Conservation (phyloP, 2,329 filamentous ascomycete species). For the Chaetomiaceae sp. region DNA sequence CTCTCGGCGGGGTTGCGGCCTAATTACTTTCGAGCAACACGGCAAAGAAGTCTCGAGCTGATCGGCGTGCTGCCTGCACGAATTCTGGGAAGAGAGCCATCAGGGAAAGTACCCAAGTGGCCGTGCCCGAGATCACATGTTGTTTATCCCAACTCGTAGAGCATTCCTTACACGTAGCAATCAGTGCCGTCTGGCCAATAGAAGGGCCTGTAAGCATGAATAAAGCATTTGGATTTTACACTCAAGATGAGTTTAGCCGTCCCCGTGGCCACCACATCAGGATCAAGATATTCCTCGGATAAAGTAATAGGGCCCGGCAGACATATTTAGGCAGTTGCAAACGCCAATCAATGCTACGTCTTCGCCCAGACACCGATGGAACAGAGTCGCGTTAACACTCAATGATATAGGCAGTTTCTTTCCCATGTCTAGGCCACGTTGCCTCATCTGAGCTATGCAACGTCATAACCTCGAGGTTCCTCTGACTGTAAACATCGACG, state of each 20-base stretch:
- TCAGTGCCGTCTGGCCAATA: background rate
- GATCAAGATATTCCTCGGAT: slow-evolving; percentile 6
- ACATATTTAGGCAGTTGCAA: slow-evolving; percentile 25
- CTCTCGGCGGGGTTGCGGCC: too few species aligned
- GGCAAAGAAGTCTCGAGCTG: too few species aligned
- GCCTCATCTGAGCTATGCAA: slow-evolving; percentile 13
- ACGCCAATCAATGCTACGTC: slow-evolving; percentile 16
- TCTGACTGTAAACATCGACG: background rate
- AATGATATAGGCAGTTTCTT: slow-evolving; percentile 3
- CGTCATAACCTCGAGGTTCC: background rate
- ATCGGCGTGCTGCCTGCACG: too few species aligned
- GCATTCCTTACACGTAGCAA: too few species aligned
- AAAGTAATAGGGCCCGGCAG: slow-evolving; percentile 13
- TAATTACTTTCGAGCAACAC: too few species aligned
- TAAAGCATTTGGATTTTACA: background rate
- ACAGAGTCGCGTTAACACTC: slow-evolving; percentile 8
- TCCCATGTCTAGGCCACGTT: slow-evolving; percentile 24
- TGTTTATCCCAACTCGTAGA: too few species aligned
- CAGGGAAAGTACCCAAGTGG: too few species aligned
- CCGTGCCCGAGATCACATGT: too few species aligned
- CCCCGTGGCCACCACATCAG: background rate
- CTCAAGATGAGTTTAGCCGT: background rate
- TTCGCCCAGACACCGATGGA: slow-evolving; percentile 9
- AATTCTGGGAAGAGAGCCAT: too few species aligned
- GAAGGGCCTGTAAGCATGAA: background rate